Evolutionary conservation across 2,329 filamentous ascomycete genomes (phyloP), one percentile per base, ranked within the genome.

Genomic region (Penicillium hesseltinei): DNA sequence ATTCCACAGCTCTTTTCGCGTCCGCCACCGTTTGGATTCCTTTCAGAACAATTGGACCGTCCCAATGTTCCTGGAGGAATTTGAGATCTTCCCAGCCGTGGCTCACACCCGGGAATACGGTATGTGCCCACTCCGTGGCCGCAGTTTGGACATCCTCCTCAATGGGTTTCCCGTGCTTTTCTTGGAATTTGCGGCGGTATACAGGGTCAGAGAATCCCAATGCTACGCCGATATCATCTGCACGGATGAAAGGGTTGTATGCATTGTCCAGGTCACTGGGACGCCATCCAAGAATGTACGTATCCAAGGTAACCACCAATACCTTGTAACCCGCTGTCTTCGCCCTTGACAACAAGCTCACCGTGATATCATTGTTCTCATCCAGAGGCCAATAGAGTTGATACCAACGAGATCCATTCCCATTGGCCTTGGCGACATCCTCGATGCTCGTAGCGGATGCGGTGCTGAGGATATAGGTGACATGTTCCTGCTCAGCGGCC

Each of bases 241-340:
- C 47, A 2, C 64, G 46, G 6, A 67, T 29, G 56, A 71, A 75
- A 15, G 72, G 71, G 6, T 71, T 66, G 64, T 84, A 88, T 3
- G 78, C 81, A 4, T 78, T 77, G 58, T 88, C 85, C 0, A 90
- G 78, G 65, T 90, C 88, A 0, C 77, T 78, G 0, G 87, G 88
- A 33, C 89, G 77, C 88, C 88, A 91, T 0, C 81, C 82, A 15
- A 91, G 77, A 13, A 80, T 81, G 68, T 84, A 89, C 0, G 88
- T 90, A 71, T 91, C 89, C 0, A 91, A 77, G 0, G 89, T 91
- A 0, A 91, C 85, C 5, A 91, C 83, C 0, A 91, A 77, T 0
- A 85, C 86, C 40, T 78, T 80, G 73, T 82, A 91, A 2, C 88
- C 88, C 11, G 76, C 79, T 0, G 71, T 75, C 66, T 84, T 83